Evolutionary conservation across 768 basidiomycete genomes (phyloP), one percentile per base, ranked within the genome.

Genomic region (Phanerochaete sordida): DNA sequence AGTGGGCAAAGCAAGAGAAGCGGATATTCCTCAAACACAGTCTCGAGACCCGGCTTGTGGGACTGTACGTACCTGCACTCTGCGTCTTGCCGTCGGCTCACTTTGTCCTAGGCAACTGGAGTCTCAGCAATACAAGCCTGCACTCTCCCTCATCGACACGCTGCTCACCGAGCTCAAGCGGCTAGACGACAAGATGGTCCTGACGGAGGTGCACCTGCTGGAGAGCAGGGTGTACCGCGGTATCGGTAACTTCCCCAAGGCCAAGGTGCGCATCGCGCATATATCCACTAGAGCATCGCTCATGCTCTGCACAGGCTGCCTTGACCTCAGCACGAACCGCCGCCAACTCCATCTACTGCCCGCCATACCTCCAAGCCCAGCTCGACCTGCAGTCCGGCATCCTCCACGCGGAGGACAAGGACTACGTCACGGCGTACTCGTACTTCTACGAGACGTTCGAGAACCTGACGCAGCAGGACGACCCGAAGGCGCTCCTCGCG

Each of bases 401-500:
- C 45, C 81, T 98, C 11, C 93, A 97, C 67, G 95, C 96, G 0
- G 95, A 99, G 66, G 96, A 99, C 68, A 96, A 95, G 70, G 96
- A 98, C 74, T 98, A 97, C 73, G 95, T 84, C 59, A 99, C 96
- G 0, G 96, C 87, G 23, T 97, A 97, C 73, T 94, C 92, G 0
- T 99, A 98, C 76, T 98, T 98, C 76, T 94, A 92, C 66, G 96
- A 98, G 75, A 88, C 94, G 2, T 98, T 98, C 64, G 97, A 99
- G 74, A 94, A 87, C 54, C 78, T 94, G 64, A 84, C 85, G 44
- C 72, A 85, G 1, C 89, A 93, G 59, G 94, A 93, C 44, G 79
- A 76, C 58, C 73, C 75, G 0, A 68, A 73, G 37, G 93, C 94
- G 0, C 78, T 97, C 21, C 84, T 82, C 1, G 94, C 94, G 4